A percentile compares a stretch with the other conserved stretches of the same genome.
Evolutionary conservation across 768 basidiomycete species (phyloP).

Genomic region (Mycena galericulata): DNA sequence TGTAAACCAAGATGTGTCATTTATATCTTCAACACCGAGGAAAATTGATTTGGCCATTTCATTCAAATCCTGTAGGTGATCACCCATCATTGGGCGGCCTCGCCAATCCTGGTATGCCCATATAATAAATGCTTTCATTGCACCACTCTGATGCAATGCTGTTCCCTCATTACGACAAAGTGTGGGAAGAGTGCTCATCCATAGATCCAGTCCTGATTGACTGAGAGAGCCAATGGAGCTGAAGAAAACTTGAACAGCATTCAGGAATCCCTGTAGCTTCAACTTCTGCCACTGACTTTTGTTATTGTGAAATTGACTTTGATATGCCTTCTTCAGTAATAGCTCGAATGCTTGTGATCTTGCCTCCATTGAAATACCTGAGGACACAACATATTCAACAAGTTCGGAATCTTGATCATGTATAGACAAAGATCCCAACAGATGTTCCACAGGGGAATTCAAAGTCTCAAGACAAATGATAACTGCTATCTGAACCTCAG

Average conservation of each 20-base stretch:
- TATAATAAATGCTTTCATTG: constrained; percentile 15
- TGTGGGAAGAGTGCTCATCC: constrained; percentile 21
- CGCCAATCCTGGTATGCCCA: constrained; percentile 21
- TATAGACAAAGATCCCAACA: background rate
- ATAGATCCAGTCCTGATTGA: constrained; percentile 4
- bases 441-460: background rate
- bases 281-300: constrained; percentile 14
- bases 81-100: constrained; percentile 1
- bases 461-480: constrained; percentile 7
- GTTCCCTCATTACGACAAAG: constrained; percentile 9
- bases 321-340: constrained; percentile 17
- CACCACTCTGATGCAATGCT: constrained; percentile 8
- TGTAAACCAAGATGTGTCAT: constrained; percentile 16
- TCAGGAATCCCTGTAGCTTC: constrained; percentile 20
- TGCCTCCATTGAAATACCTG: background rate
- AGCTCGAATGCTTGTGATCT: constrained; percentile 25
- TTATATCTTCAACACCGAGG: constrained; percentile 23
- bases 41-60: constrained; percentile 6
- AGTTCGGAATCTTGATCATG: constrained; percentile 12
- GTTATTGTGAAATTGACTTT: constrained; percentile 9
- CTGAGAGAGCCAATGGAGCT: constrained; percentile 18
- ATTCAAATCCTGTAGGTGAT: background rate
- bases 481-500: constrained; percentile 12
- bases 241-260: constrained; percentile 27
- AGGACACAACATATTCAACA: constrained; percentile 4